Conservation (phyloP, 257 asterid genomes). For the Nemophila menziesii region DNA sequence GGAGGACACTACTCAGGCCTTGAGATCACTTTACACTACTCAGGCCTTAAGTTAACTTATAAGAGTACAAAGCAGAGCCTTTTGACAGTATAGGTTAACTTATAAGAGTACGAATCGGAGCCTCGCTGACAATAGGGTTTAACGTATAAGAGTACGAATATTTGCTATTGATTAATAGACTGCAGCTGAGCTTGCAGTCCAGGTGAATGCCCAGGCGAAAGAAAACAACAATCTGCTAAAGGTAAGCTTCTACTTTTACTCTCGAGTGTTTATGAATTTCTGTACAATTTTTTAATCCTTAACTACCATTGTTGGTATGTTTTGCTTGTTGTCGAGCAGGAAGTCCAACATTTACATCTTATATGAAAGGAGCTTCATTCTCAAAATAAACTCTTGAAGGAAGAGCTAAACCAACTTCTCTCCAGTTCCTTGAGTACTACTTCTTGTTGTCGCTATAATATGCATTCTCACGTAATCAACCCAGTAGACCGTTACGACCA, state of each 20-base stretch:
- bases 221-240: conserved; percentile 56
- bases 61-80: no score
- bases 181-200: conserved; percentile 47
- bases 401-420: conserved; percentile 34
- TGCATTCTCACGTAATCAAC: not conserved
- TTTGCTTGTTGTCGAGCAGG: conserved; percentile 26
- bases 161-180: conserved; percentile 29
- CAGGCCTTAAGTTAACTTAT: no score
- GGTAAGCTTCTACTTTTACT: conserved; percentile 32
- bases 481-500: not conserved
- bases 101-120: no score
- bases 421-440: not conserved
- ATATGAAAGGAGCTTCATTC: conserved; percentile 39
- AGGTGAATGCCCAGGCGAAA: conserved; percentile 32
- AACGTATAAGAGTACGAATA: no score
- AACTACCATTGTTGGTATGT: not conserved
- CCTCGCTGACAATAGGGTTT: no score
- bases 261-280: not conserved
- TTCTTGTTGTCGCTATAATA: no score
- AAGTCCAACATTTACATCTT: conserved; percentile 27
- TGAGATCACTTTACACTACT: conserved; percentile 69
- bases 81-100: no score
- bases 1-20: conserved; percentile 71
- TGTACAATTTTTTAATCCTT: not conserved
- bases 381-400: conserved; percentile 44